Evolutionary conservation across 768 basidiomycete species (phyloP), one percentile per base, ranked within the genome.

Genomic region (Mycena crocata): DNA sequence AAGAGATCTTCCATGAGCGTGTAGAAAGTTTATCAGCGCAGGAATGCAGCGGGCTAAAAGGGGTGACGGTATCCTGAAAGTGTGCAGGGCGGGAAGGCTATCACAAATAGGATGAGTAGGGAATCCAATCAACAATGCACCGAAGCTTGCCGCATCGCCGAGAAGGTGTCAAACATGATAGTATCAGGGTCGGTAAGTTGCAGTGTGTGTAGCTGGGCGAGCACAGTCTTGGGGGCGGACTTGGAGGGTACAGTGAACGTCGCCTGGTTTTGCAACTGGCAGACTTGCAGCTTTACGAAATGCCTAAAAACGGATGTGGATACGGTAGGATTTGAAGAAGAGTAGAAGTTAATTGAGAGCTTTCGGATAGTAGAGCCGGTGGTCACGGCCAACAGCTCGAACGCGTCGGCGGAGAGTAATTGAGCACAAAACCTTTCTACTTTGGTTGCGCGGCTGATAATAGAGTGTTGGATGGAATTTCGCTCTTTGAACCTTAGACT

Each of bases 31-130:
- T 35, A n/a, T 6, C 12, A 28, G n/a, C 1, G n/a, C n/a, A 7
- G 2, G 26, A 30, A 14, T 26, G 14, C 24, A 19, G n/a, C n/a
- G 4, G 8, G 10, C 5, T n/a, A 1, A 2, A 8, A 8, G 13
- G 5, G 21, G 9, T 31, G 10, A 5, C 21, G 49, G 30, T 49
- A 48, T 28, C 3, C 10, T 46, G 35, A 49, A 26, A 10, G 57
- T 59, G 17, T 49, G 57, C 0, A 59, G 35, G 0, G 57, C 28
- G 13, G n/a, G 17, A 12, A 59, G 57, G 37, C 57, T 59, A n/a
- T 49, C 13, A 2, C 45, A 23, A 5, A 14, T 26, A 4, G 14
- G 28, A 28, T 34, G 6, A 55, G 34, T 17, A n/a, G 45, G 42
- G 34, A 10, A n/a, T n/a, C n/a, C 23, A 45, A 23, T 3, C 2